phyloP scores from a whole-genome alignment of 179 eudicot genomes.

The Sideroxylon spinosum region DNA sequence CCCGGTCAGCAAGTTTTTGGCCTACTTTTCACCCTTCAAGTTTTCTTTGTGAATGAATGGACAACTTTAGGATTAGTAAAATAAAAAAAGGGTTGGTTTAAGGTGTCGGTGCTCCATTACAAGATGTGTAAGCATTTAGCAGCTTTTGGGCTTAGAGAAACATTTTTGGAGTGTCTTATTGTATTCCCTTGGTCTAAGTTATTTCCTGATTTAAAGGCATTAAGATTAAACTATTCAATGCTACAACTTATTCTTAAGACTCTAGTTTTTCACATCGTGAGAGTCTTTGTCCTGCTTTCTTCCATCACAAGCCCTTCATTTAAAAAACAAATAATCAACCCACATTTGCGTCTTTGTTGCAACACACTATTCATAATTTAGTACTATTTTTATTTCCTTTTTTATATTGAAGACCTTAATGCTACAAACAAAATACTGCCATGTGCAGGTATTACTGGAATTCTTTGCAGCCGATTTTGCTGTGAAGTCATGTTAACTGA shows the following conservation, averaged over 20 bases:
- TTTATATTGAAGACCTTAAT: neutral
- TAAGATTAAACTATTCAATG: neutral
- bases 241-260: neutral
- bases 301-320: neutral
- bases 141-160: neutral
- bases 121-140: neutral
- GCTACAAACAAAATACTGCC: neutral
- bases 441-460: conserved; percentile 70
- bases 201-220: neutral
- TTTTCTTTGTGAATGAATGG: neutral
- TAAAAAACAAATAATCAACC: conserved; percentile 1
- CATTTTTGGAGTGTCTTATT: neutral
- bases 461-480: conserved; percentile 82
- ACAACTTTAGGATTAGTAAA: neutral
- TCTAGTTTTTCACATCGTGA: neutral
- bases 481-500: conserved; percentile 68
- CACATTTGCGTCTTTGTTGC: neutral
- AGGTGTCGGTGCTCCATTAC: neutral
- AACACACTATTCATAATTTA: neutral
- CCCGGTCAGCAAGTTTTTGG: neutral
- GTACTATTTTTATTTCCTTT: neutral
- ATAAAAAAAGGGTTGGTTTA: neutral
- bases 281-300: neutral
- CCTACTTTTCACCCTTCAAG: neutral
- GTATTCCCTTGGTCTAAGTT: neutral